A percentile compares a stretch with the other conserved stretches of the same genome.
These are phyloP conservation scores for Exophiala sp. DNA, from an alignment of 2,329 filamentous ascomycete genomes.

Conservation along the genomic window DNA sequence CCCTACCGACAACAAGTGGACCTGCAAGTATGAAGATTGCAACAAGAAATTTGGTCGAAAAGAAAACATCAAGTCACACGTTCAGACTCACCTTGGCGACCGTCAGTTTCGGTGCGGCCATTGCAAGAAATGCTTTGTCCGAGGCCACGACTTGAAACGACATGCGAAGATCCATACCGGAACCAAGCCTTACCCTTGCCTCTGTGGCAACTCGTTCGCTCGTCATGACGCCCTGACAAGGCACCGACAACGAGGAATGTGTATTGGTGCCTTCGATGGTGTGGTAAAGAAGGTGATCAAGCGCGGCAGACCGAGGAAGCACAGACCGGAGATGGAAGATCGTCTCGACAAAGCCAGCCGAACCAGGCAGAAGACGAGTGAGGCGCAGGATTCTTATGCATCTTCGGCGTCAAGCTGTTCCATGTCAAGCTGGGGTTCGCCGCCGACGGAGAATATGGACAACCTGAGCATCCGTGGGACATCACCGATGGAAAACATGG, in stretches of 20 bases:
- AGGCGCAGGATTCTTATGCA: slow-evolving; percentile 33
- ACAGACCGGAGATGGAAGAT: slow-evolving; percentile 54
- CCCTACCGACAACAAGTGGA: slow-evolving; percentile 68
- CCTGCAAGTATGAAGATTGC: slow-evolving; percentile 70
- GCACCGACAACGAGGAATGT: slow-evolving; percentile 93
- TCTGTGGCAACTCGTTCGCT: slow-evolving; percentile 90
- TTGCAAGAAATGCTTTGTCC: slow-evolving; percentile 92
- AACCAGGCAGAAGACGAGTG: slow-evolving; percentile 38
- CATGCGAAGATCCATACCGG: slow-evolving; percentile 97
- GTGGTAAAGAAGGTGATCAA: slow-evolving; percentile 61
- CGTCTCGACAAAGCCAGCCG: slow-evolving; percentile 52
- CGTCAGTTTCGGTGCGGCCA: slow-evolving; percentile 89
- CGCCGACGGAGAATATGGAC: slow-evolving; percentile 39
- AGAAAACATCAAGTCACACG: slow-evolving; percentile 97
- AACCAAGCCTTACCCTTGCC: slow-evolving; percentile 89
- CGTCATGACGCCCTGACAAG: slow-evolving; percentile 91
- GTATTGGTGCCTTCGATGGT: slow-evolving; percentile 87
- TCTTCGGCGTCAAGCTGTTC: slow-evolving; percentile 37
- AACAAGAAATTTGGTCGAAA: slow-evolving; percentile 90
- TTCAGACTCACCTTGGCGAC: slow-evolving; percentile 96
- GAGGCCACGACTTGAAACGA: slow-evolving; percentile 93
- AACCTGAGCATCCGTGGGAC: slow-evolving; percentile 37
- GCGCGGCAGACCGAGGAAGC: slow-evolving; percentile 60
- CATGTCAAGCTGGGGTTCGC: slow-evolving; percentile 38
- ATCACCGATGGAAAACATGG: slow-evolving; percentile 32